phyloP scores from a whole-genome alignment of 495 filamentous ascomycete genomes.

The Monascus purpureus region DNA sequence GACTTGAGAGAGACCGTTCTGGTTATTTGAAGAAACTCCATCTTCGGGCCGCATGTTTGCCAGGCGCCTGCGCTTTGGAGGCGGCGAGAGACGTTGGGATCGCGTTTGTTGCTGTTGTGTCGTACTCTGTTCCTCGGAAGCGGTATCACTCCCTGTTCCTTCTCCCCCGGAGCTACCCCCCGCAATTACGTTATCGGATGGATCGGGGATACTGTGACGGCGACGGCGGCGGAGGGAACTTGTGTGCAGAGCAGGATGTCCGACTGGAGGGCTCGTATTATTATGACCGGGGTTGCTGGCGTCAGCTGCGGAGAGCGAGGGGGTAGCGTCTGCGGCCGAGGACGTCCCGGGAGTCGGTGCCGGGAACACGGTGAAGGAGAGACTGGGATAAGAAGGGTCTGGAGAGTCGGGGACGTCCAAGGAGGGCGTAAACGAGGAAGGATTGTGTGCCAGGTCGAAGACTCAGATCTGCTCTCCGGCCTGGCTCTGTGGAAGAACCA shows the following conservation, averaged over 20 bases:
- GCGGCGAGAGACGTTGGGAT: conserved; percentile 28
- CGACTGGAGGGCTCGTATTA: conserved; percentile 2
- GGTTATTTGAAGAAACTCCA: conserved; percentile 26
- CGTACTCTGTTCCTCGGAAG: conserved; percentile 11
- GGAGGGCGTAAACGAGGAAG: conserved; percentile 29
- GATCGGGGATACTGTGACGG: conserved; percentile 16
- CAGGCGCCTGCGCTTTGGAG: conserved; percentile 48
- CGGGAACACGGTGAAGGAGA: conserved; percentile 9
- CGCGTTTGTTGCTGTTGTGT: conserved; percentile 9
- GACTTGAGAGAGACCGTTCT: conserved; percentile 34
- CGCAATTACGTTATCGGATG: conserved; percentile 5
- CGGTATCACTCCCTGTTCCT: conserved; percentile 15
- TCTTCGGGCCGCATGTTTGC: conserved; percentile 47
- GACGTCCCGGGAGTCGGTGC: conserved; percentile 7
- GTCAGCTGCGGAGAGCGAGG: neutral
- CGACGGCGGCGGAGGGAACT: conserved; percentile 16
- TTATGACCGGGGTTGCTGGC: conserved; percentile 1
- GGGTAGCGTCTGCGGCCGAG: conserved; percentile 3
- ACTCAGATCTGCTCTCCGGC: conserved; percentile 31
- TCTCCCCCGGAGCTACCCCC: conserved; percentile 10
- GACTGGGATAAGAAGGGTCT: conserved; percentile 25
- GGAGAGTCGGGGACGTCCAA: conserved; percentile 48
- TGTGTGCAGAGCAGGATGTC: conserved; percentile 3
- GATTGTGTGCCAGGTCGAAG: conserved; percentile 54
- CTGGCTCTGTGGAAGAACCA: conserved; percentile 38